Evolutionary conservation across 2,329 filamentous ascomycete species (phyloP), one percentile per base, ranked within the genome.

Genomic region (Fusarium sp.): DNA sequence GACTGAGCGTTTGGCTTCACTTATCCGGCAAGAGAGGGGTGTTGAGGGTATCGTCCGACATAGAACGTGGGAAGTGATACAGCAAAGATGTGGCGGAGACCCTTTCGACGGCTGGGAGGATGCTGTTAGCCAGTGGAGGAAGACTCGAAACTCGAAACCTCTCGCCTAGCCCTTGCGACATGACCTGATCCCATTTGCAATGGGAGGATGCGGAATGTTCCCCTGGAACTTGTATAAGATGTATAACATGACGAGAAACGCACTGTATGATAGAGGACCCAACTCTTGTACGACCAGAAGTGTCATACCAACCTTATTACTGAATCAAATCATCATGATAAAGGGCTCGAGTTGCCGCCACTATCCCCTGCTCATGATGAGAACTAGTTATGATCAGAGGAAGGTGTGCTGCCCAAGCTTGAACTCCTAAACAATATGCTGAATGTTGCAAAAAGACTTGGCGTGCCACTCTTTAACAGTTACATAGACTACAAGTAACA

Each of bases 21-120:
- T 95, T 55, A 83, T 97, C 62, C 86, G 92, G 72, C 92, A 93
- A 77, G 94, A 97, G 82, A 87, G 89, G 75, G 88, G 88, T 40
- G 89, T 97, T 15, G 94, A 97, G 82, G 87, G 85, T 60, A 96
- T 97, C 58, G 89, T 99, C 54, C 87, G 96, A 70, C 86, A 88
- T 53, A 88, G 94, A 78, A 97, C 93, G 1, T 98, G 96, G 95
- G 86, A 87, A 1, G 78, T 97, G 28, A 86, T 98, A 4, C 87
- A 86, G 41, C 92, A 95, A 76, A 87, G 94, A 72, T 98, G 96
- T 78, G 88, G 84, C 77, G 88, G 84, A 10, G 87, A 86, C 50
- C 82, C 84, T 40, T 84, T 83, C 2, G 82, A 84, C 43, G 85
- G 83, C 15, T 94, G 91, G 87, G 90, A 94, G 75, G 85, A 87